A percentile compares a stretch with the other conserved stretches of the same genome.
phyloP scores from a whole-genome alignment of 2,329 filamentous ascomycete species.

The Tolypocladium sp. region DNA sequence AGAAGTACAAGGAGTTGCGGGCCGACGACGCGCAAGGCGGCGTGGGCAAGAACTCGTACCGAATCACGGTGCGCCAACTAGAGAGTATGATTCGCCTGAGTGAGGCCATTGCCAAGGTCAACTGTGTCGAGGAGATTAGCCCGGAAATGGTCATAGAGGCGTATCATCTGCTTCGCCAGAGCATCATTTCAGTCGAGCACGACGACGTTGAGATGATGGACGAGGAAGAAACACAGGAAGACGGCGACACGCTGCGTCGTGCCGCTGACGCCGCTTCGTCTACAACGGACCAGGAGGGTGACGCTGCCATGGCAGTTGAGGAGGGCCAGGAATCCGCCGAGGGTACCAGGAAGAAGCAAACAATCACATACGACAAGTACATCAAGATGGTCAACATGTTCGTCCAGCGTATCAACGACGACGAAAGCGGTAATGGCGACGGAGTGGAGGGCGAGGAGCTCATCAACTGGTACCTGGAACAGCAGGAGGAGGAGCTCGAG shows the following conservation, averaged over 20 bases:
- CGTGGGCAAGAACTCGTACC: slow-evolving; percentile 88
- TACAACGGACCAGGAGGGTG: slow-evolving; percentile 36
- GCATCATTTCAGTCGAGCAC: slow-evolving; percentile 95
- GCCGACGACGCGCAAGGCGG: slow-evolving; percentile 91
- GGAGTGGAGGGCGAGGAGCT: slow-evolving; percentile 79
- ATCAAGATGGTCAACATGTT: slow-evolving; percentile 81
- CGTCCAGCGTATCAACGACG: slow-evolving; percentile 73
- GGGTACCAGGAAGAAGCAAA: slow-evolving; percentile 55
- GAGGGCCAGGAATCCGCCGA: slow-evolving; percentile 25
- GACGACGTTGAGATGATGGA: slow-evolving; percentile 94
- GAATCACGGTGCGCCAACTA: slow-evolving; percentile 92
- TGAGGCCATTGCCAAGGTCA: slow-evolving; percentile 97
- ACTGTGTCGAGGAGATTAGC: slow-evolving; percentile 85
- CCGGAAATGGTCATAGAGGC: slow-evolving; percentile 84
- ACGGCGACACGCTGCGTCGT: slow-evolving; percentile 34
- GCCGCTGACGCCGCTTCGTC: slow-evolving; percentile 27
- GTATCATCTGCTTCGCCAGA: slow-evolving; percentile 82
- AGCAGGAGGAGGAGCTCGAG: slow-evolving; percentile 74
- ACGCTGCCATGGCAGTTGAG: slow-evolving; percentile 30
- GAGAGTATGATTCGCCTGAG: slow-evolving; percentile 93
- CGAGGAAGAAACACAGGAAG: slow-evolving; percentile 44
- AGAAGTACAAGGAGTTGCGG: slow-evolving; percentile 91
- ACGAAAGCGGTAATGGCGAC: slow-evolving; percentile 66
- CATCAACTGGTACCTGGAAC: slow-evolving; percentile 83
- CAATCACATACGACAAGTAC: slow-evolving; percentile 94